Evolutionary conservation across 1,284 basidiomycete species (phyloP).

Genomic region (Ceratobasidium sp.): DNA sequence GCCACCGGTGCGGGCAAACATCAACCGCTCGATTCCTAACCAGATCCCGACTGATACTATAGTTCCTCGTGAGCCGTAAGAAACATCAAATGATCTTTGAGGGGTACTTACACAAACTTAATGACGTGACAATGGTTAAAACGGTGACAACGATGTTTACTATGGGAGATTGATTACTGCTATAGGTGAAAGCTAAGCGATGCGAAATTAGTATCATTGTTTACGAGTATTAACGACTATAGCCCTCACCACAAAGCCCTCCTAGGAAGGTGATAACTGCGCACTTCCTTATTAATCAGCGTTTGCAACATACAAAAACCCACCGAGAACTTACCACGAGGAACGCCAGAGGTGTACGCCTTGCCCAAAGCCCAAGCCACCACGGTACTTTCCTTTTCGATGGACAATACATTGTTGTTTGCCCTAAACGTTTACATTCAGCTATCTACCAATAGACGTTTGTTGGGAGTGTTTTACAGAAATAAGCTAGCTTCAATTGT

Average conservation of each 20-base stretch:
- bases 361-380: slow-evolving; percentile 81
- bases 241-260: slow-evolving; percentile 46
- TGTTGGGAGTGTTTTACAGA: slow-evolving; percentile 26
- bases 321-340: slow-evolving; percentile 6
- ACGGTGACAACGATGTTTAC: slow-evolving; percentile 41
- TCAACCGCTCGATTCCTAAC: slow-evolving; percentile 33
- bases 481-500: slow-evolving; percentile 45
- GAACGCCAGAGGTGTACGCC: slow-evolving; percentile 45
- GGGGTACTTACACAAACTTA: slow-evolving; percentile 35
- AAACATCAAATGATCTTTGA: too few species aligned
- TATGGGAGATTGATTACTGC: slow-evolving; percentile 30
- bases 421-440: slow-evolving; percentile 9
- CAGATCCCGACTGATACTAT: slow-evolving; percentile 47
- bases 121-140: slow-evolving; percentile 45
- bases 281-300: not conserved
- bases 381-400: slow-evolving; percentile 76
- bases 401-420: slow-evolving; percentile 74
- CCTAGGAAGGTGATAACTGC: slow-evolving; percentile 49
- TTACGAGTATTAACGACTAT: too few species aligned
- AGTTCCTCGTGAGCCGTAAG: too few species aligned
- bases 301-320: not conserved
- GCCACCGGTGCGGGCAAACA: too few species aligned
- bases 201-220: not conserved
- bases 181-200: slow-evolving; percentile 37
- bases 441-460: not conserved